Base-by-base conservation (phyloP, 768 basidiomycete genomes). In the Myochromella boudieri region DNA sequence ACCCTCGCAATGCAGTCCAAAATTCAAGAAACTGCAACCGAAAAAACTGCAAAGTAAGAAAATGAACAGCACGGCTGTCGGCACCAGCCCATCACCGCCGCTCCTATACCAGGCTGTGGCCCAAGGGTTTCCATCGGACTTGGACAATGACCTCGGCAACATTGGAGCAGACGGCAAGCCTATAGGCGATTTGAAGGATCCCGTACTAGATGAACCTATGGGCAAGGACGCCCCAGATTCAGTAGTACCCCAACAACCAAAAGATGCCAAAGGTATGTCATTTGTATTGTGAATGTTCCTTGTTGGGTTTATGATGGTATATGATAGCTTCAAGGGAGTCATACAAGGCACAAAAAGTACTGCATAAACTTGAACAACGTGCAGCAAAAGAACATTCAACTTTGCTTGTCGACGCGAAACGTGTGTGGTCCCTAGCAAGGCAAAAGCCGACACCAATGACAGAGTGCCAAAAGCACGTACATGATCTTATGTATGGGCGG, bases 351-450 rank as follows among this genome's bases (percentile, higher is more conserved):
- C 90, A 92, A 62, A 82, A 82, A 42, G 73, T 58, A 6, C 62
- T 91, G 0, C 77, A 77, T 15, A 78, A 81, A 18, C 84, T n/a
- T n/a, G n/a, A 90, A 54, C 82, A 91, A 9, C 79, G 76, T 34
- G 85, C 87, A 0, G 76, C 85, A 2, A 92, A 89, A 64, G 90
- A 88, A 0, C 81, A 93, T 60, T 85, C 87, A 0, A 67, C 72
- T 6, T 63, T 93, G 1, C 77, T 93, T 25, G 63, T 64, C 10
- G 77, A 85, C 44, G 89, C 90, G 27, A 92, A 94, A 64, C 74
- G 74, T 10, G 71, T 87, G 8, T 94, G 91, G 91, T 77, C 82
- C 1, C 73, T 82, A 12, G 86, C 86, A 1, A 80, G 83, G 45
- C 79, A 86, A 65, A 87, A 85, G 66, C 80, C 81, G 39, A 75